A percentile compares a stretch with the other conserved stretches of the same genome.
phyloP scores from a whole-genome alignment of 495 filamentous ascomycete species.

The Lophium mytilinum region DNA sequence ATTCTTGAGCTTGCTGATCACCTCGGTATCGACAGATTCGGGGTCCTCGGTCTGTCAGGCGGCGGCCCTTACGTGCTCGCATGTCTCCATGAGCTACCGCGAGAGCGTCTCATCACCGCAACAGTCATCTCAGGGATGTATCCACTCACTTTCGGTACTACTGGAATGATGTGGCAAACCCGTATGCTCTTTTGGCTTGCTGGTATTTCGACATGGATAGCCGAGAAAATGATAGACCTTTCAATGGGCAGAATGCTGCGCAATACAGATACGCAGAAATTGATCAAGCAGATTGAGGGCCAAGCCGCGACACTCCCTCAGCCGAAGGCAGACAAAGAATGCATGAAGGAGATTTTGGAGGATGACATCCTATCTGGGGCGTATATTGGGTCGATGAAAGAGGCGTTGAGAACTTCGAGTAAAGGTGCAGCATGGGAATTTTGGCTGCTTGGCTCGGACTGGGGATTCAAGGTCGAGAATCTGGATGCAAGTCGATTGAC shows the following conservation, averaged over 20 bases:
- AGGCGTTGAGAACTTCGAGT: too few relatives aligned
- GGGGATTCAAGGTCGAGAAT: too few relatives aligned
- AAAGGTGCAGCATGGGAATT: too few relatives aligned
- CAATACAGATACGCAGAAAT: slow-evolving; percentile 3
- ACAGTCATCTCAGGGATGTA: slow-evolving; percentile 1
- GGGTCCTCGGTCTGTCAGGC: slow-evolving; percentile 5
- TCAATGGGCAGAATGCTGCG: not conserved
- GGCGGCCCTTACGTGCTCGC: slow-evolving; percentile 11
- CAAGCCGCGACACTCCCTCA: too few relatives aligned
- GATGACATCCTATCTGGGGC: too few relatives aligned
- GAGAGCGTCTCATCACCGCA: not conserved
- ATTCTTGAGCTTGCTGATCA: slow-evolving; percentile 5
- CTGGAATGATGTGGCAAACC: not conserved
- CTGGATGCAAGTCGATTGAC: too few relatives aligned
- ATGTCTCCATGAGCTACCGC: slow-evolving; percentile 4
- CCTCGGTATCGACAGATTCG: slow-evolving; percentile 2
- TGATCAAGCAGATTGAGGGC: not conserved
- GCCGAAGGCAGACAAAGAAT: too few relatives aligned
- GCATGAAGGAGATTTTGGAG: too few relatives aligned
- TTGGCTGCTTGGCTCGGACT: too few relatives aligned
- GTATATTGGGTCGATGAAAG: too few relatives aligned
- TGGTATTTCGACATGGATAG: not conserved
- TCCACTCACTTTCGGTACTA: not conserved
- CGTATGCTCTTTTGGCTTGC: not conserved
- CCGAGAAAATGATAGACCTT: not conserved